phyloP scores from a whole-genome alignment of 495 filamentous ascomycete genomes.

The Trichocladium antarcticum region DNA sequence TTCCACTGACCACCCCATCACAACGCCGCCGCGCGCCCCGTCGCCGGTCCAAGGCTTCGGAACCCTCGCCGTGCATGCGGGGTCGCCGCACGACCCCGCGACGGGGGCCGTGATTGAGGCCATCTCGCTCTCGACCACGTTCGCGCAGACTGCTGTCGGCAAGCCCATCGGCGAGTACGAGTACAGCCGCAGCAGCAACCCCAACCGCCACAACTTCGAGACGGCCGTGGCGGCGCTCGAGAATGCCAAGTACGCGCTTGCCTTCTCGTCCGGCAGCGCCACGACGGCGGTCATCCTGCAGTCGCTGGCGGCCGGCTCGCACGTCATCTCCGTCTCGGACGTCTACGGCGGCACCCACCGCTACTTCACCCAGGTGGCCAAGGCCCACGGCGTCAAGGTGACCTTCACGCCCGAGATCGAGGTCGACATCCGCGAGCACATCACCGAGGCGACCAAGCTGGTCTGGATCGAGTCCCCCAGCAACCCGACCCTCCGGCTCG shows the following conservation, averaged over 20 bases:
- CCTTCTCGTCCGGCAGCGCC: conserved; percentile 90
- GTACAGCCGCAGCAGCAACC: conserved; percentile 85
- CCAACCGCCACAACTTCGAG: conserved; percentile 92
- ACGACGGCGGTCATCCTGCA: conserved; percentile 89
- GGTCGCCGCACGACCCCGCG: conserved; percentile 73
- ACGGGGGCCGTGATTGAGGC: conserved; percentile 94
- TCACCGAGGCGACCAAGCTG: conserved; percentile 81
- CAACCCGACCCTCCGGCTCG: conserved; percentile 84
- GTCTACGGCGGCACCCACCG: conserved; percentile 96
- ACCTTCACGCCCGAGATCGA: conserved; percentile 90
- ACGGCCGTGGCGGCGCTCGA: conserved; percentile 82
- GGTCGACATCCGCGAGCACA: conserved; percentile 68
- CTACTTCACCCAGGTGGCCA: conserved; percentile 97
- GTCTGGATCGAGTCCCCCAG: conserved; percentile 96
- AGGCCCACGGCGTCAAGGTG: conserved; percentile 86
- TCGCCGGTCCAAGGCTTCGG: conserved; percentile 56
- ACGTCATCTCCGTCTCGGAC: conserved; percentile 91
- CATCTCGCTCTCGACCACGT: conserved; percentile 93
- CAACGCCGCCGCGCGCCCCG: conserved; percentile 34
- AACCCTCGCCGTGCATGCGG: conserved; percentile 89
- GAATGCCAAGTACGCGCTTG: conserved; percentile 82
- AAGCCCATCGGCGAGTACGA: conserved; percentile 78
- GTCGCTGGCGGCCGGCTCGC: conserved; percentile 79
- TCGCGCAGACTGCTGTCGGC: conserved; percentile 73
- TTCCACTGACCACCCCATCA: conserved; percentile 30